Conservation (phyloP, 179 eudicot species). For the Silene coronaria region DNA sequence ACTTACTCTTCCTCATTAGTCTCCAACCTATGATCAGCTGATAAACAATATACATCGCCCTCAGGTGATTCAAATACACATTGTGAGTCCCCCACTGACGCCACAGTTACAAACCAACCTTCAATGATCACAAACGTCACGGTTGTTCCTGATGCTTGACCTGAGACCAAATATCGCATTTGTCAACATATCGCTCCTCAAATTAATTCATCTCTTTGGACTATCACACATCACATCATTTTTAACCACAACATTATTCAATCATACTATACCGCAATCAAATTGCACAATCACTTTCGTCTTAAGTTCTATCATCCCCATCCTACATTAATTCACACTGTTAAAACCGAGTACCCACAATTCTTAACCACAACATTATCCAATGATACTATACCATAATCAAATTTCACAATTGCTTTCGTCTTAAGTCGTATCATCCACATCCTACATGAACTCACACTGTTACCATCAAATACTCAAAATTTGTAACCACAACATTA, state of each 20-base stretch:
- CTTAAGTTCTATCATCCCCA: background rate
- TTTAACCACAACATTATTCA: background rate
- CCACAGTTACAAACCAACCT: constrained; percentile 85
- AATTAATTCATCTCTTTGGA: background rate
- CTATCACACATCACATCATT: background rate
- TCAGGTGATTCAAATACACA: constrained; percentile 89
- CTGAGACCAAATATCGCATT: constrained; percentile 33
- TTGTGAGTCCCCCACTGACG: constrained; percentile 94
- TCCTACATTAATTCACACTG: background rate
- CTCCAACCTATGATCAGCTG: constrained; percentile 98
- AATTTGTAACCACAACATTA: background rate
- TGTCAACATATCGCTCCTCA: background rate
- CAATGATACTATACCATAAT: background rate
- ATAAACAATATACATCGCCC: constrained; percentile 63
- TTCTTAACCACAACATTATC: background rate
- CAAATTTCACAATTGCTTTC: background rate
- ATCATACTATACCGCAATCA: background rate
- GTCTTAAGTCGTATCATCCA: background rate
- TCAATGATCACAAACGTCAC: constrained; percentile 89
- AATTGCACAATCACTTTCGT: background rate
- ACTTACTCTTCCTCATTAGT: constrained; percentile 77
- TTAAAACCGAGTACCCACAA: background rate
- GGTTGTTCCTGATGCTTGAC: constrained; percentile 90
- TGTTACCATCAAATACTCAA: background rate
- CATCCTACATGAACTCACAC: background rate